Evolutionary conservation across 495 filamentous ascomycete genomes (phyloP).

Genomic region (Durotheca rogersii): DNA sequence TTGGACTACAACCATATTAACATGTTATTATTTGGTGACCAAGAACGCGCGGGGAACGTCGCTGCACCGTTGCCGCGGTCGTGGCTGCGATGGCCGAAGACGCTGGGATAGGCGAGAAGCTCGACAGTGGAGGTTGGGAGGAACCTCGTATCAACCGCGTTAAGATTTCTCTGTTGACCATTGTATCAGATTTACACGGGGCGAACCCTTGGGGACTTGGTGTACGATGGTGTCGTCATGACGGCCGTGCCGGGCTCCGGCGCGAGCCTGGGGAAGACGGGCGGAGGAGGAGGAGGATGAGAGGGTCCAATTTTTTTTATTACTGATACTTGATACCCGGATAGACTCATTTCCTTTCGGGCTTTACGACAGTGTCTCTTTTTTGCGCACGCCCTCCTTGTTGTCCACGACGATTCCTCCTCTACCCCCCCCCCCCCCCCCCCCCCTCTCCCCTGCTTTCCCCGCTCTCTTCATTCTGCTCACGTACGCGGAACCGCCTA

Average conservation of each 20-base stretch:
- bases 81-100: background rate
- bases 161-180: conserved; percentile 6
- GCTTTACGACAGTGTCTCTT: no score
- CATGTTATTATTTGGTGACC: conserved; percentile 9
- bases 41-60: conserved; percentile 5
- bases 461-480: no score
- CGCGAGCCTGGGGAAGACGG: background rate
- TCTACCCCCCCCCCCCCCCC: no score
- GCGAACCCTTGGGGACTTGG: conserved; percentile 8
- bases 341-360: conserved; percentile 39
- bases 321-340: conserved; percentile 42
- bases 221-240: conserved; percentile 7
- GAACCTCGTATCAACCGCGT: conserved; percentile 12
- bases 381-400: no score
- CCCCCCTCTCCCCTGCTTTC: no score
- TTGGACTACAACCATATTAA: conserved; percentile 10
- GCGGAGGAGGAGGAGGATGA: conserved; percentile 11
- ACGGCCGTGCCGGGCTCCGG: background rate
- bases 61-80: conserved; percentile 1
- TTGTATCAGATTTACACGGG: conserved; percentile 21
- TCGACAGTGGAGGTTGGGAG: conserved; percentile 15
- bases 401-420: no score
- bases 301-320: conserved; percentile 18
- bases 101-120: conserved; percentile 3
- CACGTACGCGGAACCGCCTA: no score